A percentile compares a stretch with the other conserved stretches of the same genome.
Evolutionary conservation across 2,329 filamentous ascomycete genomes (phyloP).

Genomic region (Sporothrix schenckii): DNA sequence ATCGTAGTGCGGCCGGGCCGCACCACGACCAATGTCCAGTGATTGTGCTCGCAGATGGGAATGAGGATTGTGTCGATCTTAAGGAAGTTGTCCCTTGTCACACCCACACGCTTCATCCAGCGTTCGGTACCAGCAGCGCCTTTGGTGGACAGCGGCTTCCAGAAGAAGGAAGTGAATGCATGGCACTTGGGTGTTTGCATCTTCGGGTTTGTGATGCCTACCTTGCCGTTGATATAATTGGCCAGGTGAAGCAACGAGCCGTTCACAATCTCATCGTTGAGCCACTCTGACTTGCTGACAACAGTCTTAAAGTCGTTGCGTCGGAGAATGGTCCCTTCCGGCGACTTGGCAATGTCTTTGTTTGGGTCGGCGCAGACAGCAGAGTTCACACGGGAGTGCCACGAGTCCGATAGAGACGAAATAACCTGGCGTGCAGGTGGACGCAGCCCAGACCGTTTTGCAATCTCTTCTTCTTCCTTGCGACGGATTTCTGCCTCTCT

Average conservation of each 20-base stretch:
- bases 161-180: constrained; percentile 69
- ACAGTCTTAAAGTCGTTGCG: constrained; percentile 67
- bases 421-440: constrained; percentile 39
- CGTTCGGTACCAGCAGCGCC: constrained; percentile 54
- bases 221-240: constrained; percentile 58
- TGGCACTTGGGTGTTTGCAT: constrained; percentile 60
- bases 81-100: constrained; percentile 64
- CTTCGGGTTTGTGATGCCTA: constrained; percentile 54
- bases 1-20: constrained; percentile 63
- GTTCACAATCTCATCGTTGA: constrained; percentile 78
- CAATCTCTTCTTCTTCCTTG: constrained; percentile 37
- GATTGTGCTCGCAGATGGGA: constrained; percentile 65
- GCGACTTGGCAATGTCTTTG: constrained; percentile 50
- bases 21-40: constrained; percentile 75
- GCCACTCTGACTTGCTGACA: constrained; percentile 61
- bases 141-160: constrained; percentile 54
- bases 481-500: constrained; percentile 36
- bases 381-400: constrained; percentile 45
- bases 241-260: constrained; percentile 65
- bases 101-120: constrained; percentile 60
- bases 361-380: constrained; percentile 45
- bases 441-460: constrained; percentile 38
- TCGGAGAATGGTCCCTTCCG: constrained; percentile 55
- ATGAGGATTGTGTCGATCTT: constrained; percentile 69
- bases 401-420: constrained; percentile 43